phyloP scores from a whole-genome alignment of 1,284 basidiomycete species.

The Puccinia brachypodii region DNA sequence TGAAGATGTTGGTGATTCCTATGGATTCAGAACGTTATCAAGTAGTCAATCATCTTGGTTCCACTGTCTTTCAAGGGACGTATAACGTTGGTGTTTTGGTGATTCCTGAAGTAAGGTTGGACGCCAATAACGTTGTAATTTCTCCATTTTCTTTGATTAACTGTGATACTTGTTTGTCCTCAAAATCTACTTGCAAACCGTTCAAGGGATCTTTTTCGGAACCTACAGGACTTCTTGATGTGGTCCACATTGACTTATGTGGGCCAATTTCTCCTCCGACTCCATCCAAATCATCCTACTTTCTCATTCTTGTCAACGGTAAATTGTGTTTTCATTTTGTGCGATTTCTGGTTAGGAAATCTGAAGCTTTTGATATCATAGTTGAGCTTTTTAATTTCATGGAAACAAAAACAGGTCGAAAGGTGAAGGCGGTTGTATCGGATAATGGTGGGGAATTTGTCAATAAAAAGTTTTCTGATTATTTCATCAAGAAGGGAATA shows the following conservation, averaged over 20 bases:
- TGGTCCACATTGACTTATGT: slow-evolving; percentile 24
- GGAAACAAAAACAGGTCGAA: background rate
- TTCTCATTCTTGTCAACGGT: slow-evolving; percentile 13
- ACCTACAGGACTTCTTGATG: background rate
- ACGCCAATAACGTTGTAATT: background rate
- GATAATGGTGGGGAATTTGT: slow-evolving; percentile 23
- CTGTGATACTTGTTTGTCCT: slow-evolving; percentile 6
- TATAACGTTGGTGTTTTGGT: background rate
- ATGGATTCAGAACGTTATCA: background rate
- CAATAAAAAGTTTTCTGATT: background rate
- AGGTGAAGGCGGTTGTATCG: background rate
- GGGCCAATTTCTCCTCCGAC: slow-evolving; percentile 4
- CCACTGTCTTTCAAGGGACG: background rate
- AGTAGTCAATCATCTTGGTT: background rate
- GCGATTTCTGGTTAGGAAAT: background rate
- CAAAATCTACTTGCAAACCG: background rate
- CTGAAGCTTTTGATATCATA: background rate
- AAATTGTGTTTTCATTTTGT: slow-evolving; percentile 4
- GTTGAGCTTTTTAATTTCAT: background rate
- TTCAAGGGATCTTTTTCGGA: background rate
- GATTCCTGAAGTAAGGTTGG: background rate
- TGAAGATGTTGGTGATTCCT: background rate
- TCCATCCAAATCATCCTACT: background rate
- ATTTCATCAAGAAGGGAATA: background rate
- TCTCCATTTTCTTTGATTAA: background rate